Percentiles rank a stretch among this genome's conserved stretches.
These are phyloP conservation scores for Coemansia sp. DNA, from an alignment of 192 early-diverging fungal species.

Conservation along the genomic window DNA sequence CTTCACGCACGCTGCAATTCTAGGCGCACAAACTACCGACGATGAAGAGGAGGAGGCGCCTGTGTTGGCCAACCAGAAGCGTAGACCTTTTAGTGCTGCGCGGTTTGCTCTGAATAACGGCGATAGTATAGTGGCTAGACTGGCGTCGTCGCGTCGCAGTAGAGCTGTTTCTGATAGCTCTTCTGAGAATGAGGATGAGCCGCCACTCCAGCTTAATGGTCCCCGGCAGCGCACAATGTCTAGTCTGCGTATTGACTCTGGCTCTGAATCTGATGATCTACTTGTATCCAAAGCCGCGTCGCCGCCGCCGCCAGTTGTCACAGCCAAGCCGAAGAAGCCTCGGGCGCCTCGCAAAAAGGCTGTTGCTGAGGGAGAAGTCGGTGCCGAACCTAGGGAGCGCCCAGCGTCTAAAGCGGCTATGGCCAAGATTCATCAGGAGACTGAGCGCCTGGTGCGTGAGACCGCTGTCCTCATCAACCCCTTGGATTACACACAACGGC, in stretches of 20 bases:
- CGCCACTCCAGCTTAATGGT: neutral
- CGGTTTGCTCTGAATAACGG: slow-evolving; percentile 15
- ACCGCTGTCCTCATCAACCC: slow-evolving; percentile 40
- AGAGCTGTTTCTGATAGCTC: slow-evolving; percentile 10
- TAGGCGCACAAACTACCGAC: neutral
- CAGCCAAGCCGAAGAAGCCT: neutral
- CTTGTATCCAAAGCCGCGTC: neutral
- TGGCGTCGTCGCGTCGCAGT: slow-evolving; percentile 15
- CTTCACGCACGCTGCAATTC: neutral
- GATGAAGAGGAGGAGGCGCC: neutral
- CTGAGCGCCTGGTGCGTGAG: slow-evolving; percentile 46
- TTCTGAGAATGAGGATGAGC: neutral
- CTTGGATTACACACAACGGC: slow-evolving; percentile 25
- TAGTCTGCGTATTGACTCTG: slow-evolving; percentile 24
- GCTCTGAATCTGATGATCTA: slow-evolving; percentile 15
- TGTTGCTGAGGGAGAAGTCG: neutral
- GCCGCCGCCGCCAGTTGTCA: neutral
- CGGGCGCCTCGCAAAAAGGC: neutral
- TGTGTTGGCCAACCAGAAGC: neutral
- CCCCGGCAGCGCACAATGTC: neutral
- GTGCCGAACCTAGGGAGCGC: neutral
- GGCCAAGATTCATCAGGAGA: slow-evolving; percentile 38
- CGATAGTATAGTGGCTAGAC: slow-evolving; percentile 23
- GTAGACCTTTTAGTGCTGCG: slow-evolving; percentile 7
- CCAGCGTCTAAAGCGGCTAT: slow-evolving; percentile 44